Percentiles rank a stretch among this genome's conserved stretches.
These are phyloP conservation scores for Oenanthe sinensis DNA, from an alignment of 129 eudicot genomes.

Conservation along the genomic window DNA sequence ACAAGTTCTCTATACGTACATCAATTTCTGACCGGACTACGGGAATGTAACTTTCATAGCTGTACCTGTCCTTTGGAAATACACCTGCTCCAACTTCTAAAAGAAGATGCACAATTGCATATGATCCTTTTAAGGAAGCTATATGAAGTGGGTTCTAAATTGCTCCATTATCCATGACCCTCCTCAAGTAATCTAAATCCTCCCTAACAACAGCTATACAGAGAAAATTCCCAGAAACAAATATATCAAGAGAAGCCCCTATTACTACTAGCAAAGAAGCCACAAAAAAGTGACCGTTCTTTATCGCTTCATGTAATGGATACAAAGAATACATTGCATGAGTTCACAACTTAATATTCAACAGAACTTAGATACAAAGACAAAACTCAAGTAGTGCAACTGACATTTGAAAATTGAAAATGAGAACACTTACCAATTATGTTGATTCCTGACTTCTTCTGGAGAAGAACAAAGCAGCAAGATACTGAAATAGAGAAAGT, in stretches of 20 bases:
- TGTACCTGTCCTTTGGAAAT: constrained; percentile 46
- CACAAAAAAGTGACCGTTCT: constrained; percentile 43
- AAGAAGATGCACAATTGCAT: constrained; percentile 25
- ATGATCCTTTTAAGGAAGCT: constrained; percentile 54
- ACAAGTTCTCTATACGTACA: background rate
- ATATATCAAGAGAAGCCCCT: constrained; percentile 41
- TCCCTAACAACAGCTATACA: constrained; percentile 44
- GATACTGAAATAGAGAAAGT: constrained; percentile 31
- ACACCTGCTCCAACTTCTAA: constrained; percentile 55
- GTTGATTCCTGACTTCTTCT: constrained; percentile 35
- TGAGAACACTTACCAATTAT: constrained; percentile 28
- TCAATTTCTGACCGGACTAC: background rate
- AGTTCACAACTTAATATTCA: constrained; percentile 7
- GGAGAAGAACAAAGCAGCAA: constrained; percentile 54
- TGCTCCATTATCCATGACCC: constrained; percentile 38
- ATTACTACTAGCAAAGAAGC: constrained; percentile 41
- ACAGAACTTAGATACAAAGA: background rate
- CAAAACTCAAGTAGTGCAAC: background rate
- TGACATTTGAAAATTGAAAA: background rate
- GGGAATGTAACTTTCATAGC: background rate
- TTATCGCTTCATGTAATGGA: constrained; percentile 58
- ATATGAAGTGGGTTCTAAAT: constrained; percentile 59
- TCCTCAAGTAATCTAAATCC: constrained; percentile 31
- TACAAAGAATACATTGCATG: background rate
- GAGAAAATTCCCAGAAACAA: constrained; percentile 40